Conservation (phyloP, 768 basidiomycete species). For the Pulveroboletus sp. region DNA sequence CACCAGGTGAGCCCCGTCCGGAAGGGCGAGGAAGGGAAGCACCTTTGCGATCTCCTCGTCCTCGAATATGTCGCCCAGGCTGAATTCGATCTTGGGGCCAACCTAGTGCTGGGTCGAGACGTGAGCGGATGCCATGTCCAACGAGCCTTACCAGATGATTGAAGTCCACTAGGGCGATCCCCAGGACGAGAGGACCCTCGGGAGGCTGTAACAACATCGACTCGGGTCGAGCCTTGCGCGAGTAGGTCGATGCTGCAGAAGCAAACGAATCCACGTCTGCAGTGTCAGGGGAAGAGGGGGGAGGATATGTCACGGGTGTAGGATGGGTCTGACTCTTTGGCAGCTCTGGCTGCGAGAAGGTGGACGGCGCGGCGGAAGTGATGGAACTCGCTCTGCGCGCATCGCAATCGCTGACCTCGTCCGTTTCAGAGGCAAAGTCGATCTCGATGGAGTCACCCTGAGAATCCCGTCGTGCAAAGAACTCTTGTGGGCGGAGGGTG, state of each 20-base stretch:
- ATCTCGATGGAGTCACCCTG: conserved; percentile 48
- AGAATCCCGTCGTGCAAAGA: conserved; percentile 41
- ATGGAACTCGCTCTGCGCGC: conserved; percentile 43
- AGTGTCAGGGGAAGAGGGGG: conserved; percentile 41
- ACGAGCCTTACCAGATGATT: conserved; percentile 74
- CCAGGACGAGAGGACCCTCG: conserved; percentile 61
- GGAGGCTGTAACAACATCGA: conserved; percentile 65
- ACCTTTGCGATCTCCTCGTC: conserved; percentile 83
- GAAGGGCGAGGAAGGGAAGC: conserved; percentile 92
- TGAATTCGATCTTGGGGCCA: conserved; percentile 88
- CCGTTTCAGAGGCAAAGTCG: conserved; percentile 50
- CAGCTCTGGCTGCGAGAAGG: conserved; percentile 33
- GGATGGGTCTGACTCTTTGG: conserved; percentile 33
- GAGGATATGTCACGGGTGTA: conserved; percentile 55
- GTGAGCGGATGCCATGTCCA: conserved; percentile 6
- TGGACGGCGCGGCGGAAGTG: conserved; percentile 49
- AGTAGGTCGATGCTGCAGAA: conserved; percentile 54
- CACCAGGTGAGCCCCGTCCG: conserved; percentile 95
- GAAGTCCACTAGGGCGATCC: conserved; percentile 91
- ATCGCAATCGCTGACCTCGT: conserved; percentile 38
- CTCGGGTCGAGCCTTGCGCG: conserved; percentile 72
- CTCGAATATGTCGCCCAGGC: conserved; percentile 70
- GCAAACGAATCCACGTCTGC: conserved; percentile 55
- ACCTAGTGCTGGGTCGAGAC: conserved; percentile 46
- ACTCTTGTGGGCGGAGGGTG: conserved; percentile 23